These are phyloP conservation scores for Gossypium mustelinum DNA, from an alignment of 345 rosid species.

Conservation along the genomic window DNA sequence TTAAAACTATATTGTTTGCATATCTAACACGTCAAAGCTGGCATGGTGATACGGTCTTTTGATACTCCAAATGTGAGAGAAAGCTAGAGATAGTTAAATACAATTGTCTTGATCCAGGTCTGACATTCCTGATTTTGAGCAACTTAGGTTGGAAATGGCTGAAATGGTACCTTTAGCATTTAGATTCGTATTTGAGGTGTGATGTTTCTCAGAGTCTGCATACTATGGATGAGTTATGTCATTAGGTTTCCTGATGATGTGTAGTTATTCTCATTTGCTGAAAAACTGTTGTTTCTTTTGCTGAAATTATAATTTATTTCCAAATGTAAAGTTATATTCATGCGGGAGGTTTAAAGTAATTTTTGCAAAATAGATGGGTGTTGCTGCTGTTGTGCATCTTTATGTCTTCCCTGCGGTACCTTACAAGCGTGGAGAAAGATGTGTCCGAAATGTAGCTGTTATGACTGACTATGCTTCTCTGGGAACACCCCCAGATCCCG, in stretches of 20 bases:
- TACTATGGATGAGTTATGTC: neutral
- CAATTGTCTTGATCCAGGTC: neutral
- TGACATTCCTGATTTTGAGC: neutral
- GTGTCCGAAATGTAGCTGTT: constrained; percentile 96
- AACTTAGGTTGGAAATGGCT: neutral
- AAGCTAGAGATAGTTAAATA: neutral
- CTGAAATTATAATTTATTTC: neutral
- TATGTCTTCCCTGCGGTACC: constrained; percentile 88
- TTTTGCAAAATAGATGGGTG: constrained; percentile 71
- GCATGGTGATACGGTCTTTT: neutral
- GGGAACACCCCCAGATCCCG: constrained; percentile 85
- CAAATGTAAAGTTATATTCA: neutral
- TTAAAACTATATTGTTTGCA: neutral
- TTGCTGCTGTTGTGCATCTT: constrained; percentile 93
- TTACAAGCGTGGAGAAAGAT: constrained; percentile 97
- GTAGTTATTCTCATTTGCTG: neutral
- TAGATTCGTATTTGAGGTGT: neutral
- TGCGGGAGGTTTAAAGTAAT: constrained; percentile 18
- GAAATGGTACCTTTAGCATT: neutral
- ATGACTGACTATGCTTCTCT: constrained; percentile 91
- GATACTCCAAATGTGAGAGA: neutral
- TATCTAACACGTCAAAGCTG: neutral
- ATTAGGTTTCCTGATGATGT: neutral
- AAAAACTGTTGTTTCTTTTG: neutral
- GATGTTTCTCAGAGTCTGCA: neutral